Evolutionary conservation across 2,329 filamentous ascomycete genomes (phyloP).

Genomic region (Stylonectria norvegica): DNA sequence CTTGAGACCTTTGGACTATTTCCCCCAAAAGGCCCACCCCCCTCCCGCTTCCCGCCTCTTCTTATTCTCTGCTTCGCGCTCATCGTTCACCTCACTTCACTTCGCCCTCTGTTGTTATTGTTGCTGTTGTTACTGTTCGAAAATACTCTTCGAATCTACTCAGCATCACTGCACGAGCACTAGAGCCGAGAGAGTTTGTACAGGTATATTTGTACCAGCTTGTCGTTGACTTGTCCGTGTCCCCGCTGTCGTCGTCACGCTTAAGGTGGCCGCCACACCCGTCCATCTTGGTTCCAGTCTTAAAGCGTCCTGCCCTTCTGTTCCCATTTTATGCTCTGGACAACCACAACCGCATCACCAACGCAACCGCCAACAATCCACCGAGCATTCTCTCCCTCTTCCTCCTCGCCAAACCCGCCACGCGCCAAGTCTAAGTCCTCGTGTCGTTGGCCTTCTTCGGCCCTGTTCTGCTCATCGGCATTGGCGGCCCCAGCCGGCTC

Average conservation of each 20-base stretch:
- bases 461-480: conserved; percentile 9
- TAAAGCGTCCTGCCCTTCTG: background rate
- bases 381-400: conserved; percentile 7
- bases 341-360: conserved; percentile 18
- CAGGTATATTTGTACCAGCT: background rate
- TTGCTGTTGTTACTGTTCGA: background rate
- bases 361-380: conserved; percentile 9
- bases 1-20: background rate
- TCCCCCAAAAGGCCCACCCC: background rate
- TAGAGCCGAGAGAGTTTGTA: background rate
- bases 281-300: conserved; percentile 4
- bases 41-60: background rate
- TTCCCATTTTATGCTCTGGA: conserved; percentile 1
- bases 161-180: background rate
- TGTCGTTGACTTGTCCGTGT: background rate
- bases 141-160: background rate
- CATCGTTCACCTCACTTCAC: background rate
- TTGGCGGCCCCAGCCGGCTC: conserved; percentile 20
- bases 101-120: background rate
- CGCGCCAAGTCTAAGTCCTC: conserved; percentile 12
- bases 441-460: conserved; percentile 19
- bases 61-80: background rate
- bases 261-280: conserved; percentile 7
- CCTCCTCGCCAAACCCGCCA: conserved; percentile 2
- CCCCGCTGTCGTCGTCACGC: conserved; percentile 9